These are phyloP conservation scores for Pterulicium gracile DNA, from an alignment of 1,284 basidiomycete genomes.

Conservation along the genomic window DNA sequence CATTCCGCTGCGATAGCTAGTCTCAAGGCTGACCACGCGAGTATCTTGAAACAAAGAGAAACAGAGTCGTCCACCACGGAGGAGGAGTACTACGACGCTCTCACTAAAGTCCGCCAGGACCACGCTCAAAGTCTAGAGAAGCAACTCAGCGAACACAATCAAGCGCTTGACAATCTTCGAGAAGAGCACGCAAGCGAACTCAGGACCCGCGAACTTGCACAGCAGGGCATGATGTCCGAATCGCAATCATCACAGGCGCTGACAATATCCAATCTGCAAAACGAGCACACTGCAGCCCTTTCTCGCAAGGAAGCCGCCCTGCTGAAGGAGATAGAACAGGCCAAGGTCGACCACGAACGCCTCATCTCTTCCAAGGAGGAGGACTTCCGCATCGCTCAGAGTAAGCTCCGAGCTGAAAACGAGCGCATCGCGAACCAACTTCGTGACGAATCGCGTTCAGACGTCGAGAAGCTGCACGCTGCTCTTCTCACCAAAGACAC, in stretches of 20 bases:
- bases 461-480: slow-evolving; percentile 26
- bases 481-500: neutral
- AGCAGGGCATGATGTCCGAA: slow-evolving; percentile 60
- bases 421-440: slow-evolving; percentile 33
- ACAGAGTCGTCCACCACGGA: slow-evolving; percentile 45
- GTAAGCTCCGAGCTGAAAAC: slow-evolving; percentile 34
- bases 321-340: slow-evolving; percentile 46
- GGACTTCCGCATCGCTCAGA: slow-evolving; percentile 39
- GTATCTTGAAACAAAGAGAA: slow-evolving; percentile 46
- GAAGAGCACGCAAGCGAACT: slow-evolving; percentile 63
- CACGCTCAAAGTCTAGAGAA: slow-evolving; percentile 53
- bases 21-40: slow-evolving; percentile 42
- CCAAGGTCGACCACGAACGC: slow-evolving; percentile 51
- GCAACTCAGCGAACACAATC: slow-evolving; percentile 46
- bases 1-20: slow-evolving; percentile 42
- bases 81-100: slow-evolving; percentile 69
- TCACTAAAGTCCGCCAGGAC: slow-evolving; percentile 60
- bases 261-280: slow-evolving; percentile 51
- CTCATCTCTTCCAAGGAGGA: slow-evolving; percentile 44
- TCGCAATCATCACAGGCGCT: slow-evolving; percentile 55
- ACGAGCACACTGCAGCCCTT: slow-evolving; percentile 56
- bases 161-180: slow-evolving; percentile 50
- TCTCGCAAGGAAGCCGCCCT: slow-evolving; percentile 53
- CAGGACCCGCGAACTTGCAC: slow-evolving; percentile 61
- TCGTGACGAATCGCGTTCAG: slow-evolving; percentile 38